A percentile compares a stretch with the other conserved stretches of the same genome.
Conservation (phyloP, 352 stramenopile genomes). For the Globisporangium barbulae region DNA sequence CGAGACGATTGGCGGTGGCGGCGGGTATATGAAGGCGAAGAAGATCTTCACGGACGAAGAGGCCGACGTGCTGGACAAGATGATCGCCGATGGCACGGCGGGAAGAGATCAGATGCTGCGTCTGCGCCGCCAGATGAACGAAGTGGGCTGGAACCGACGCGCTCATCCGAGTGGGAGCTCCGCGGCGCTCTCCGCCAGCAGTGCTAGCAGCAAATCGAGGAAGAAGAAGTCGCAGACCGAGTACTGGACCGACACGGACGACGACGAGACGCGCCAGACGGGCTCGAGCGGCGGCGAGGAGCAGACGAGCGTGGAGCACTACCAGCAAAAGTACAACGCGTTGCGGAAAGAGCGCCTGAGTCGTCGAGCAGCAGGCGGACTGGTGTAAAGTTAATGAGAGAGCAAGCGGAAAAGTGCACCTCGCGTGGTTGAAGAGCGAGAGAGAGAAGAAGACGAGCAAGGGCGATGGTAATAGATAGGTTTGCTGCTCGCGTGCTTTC, state of each 20-base stretch:
- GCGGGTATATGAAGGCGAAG: conserved; percentile 60
- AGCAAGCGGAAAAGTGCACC: neutral
- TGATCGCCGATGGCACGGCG: conserved; percentile 75
- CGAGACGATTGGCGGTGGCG: conserved; percentile 28
- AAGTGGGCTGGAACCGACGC: conserved; percentile 56
- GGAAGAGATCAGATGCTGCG: conserved; percentile 66
- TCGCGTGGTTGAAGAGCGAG: neutral
- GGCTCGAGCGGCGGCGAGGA: conserved; percentile 29
- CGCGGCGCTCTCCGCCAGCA: conserved; percentile 8
- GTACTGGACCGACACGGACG: conserved; percentile 53
- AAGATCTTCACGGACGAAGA: conserved; percentile 63
- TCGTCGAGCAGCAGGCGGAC: conserved; percentile 40
- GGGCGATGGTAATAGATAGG: conserved; percentile 8
- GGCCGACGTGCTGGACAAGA: conserved; percentile 71
- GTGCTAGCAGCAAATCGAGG: conserved; percentile 28
- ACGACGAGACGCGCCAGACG: conserved; percentile 32
- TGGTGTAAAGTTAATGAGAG: conserved; percentile 36
- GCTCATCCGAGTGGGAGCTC: conserved; percentile 22
- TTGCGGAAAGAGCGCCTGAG: conserved; percentile 49
- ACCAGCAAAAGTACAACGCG: conserved; percentile 53
- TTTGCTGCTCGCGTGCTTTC: neutral
- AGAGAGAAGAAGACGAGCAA: neutral
- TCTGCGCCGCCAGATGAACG: conserved; percentile 58
- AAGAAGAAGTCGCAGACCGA: conserved; percentile 19
- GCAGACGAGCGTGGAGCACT: conserved; percentile 40